These are phyloP conservation scores for Epichloe bromicola DNA, from an alignment of 2,329 filamentous ascomycete genomes.

Conservation along the genomic window DNA sequence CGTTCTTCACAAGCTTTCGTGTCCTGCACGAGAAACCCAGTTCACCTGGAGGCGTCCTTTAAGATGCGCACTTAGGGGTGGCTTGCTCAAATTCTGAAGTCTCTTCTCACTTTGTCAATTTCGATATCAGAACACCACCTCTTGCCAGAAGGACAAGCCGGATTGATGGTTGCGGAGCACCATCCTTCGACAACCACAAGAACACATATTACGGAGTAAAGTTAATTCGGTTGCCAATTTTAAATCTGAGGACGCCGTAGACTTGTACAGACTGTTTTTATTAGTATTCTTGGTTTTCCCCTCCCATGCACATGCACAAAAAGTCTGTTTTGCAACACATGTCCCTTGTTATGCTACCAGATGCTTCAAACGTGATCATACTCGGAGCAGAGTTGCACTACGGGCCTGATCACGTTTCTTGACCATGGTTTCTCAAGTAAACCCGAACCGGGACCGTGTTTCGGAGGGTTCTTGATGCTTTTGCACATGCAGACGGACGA, in stretches of 20 bases:
- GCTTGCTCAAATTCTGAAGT: not conserved
- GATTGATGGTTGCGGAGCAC: not conserved
- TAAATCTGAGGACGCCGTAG: too few species aligned
- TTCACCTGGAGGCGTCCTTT: not conserved
- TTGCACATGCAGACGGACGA: not conserved
- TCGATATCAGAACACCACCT: not conserved
- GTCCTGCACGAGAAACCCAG: not conserved
- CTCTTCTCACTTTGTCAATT: not conserved
- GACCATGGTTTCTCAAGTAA: not conserved
- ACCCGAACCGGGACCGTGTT: not conserved
- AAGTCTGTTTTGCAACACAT: not conserved
- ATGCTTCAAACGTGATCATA: conserved; percentile 1
- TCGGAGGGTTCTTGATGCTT: not conserved
- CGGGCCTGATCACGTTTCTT: not conserved
- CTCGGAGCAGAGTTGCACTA: not conserved
- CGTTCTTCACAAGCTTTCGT: not conserved
- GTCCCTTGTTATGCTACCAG: not conserved
- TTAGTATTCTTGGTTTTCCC: too few species aligned
- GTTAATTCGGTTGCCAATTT: too few species aligned
- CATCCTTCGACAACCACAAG: too few species aligned
- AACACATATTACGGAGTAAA: too few species aligned
- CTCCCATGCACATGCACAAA: not conserved
- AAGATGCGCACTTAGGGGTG: not conserved
- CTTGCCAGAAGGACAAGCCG: not conserved
- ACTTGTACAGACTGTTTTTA: too few species aligned